Conservation (phyloP, 352 stramenopile genomes). For the Phytophthora pini region DNA sequence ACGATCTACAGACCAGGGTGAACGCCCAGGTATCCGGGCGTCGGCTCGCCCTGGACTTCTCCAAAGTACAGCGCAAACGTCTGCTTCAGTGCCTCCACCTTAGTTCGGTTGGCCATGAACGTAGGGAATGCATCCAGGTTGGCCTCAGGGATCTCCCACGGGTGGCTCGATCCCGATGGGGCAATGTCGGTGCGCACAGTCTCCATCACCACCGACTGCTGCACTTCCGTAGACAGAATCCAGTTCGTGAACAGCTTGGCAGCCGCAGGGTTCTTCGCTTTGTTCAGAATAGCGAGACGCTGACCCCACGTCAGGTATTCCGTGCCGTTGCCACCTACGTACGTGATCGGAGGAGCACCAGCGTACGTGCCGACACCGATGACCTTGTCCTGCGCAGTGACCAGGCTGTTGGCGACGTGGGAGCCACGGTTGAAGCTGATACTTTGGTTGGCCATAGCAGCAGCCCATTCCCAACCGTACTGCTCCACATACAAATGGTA, state of each 20-base stretch:
- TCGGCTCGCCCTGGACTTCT: conserved; percentile 53
- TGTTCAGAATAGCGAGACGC: conserved; percentile 54
- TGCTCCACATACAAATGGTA: conserved; percentile 34
- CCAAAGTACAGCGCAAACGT: conserved; percentile 67
- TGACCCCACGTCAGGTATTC: conserved; percentile 53
- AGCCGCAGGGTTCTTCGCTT: conserved; percentile 51
- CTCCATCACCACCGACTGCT: conserved; percentile 23
- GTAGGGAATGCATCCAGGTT: conserved; percentile 35
- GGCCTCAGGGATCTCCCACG: conserved; percentile 42
- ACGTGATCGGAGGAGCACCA: neutral
- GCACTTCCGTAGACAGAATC: conserved; percentile 42
- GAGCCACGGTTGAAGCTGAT: conserved; percentile 45
- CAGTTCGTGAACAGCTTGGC: conserved; percentile 70
- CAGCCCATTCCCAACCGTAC: conserved; percentile 38
- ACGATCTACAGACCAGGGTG: conserved; percentile 35
- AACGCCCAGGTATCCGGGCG: conserved; percentile 44
- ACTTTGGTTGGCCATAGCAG: conserved; percentile 45
- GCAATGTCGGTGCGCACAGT: conserved; percentile 51
- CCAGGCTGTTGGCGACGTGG: conserved; percentile 10
- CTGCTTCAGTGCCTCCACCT: conserved; percentile 43
- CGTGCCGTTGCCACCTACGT: conserved; percentile 19
- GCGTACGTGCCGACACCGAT: conserved; percentile 32
- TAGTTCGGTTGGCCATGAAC: conserved; percentile 61
- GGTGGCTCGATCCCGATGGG: conserved; percentile 6
- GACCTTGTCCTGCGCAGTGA: conserved; percentile 33